phyloP scores from a whole-genome alignment of 257 asterid species.

The Solanum commersonii region DNA sequence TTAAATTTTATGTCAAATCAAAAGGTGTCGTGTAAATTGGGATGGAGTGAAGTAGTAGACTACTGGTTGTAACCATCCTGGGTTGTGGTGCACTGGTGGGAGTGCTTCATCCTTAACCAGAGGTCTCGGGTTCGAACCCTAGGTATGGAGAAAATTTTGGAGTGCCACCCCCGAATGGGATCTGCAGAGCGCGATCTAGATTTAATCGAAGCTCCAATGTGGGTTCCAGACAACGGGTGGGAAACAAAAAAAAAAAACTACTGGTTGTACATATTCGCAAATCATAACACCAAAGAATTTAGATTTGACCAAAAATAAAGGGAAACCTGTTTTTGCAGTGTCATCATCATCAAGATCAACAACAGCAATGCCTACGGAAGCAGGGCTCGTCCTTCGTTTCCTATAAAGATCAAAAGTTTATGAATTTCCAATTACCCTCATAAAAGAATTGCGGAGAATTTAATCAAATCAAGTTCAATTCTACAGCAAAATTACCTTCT shows the following conservation, averaged over 20 bases:
- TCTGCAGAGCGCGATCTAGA: no score
- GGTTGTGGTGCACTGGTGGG: no score
- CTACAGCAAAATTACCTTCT: conserved; percentile 32
- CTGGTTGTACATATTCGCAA: not conserved
- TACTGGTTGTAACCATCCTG: not conserved
- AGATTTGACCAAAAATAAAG: not conserved
- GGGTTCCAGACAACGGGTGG: accelerated
- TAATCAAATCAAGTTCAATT: not conserved
- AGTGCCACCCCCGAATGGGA: no score
- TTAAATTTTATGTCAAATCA: no score
- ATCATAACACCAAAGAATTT: not conserved
- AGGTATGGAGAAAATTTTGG: no score
- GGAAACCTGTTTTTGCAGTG: not conserved
- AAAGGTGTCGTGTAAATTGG: no score
- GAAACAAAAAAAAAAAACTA: no score
- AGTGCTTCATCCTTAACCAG: no score
- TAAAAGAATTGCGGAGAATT: not conserved
- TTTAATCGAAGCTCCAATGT: no score
- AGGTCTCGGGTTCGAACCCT: no score
- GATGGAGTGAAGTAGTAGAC: no score
- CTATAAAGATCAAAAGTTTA: conserved; percentile 15
- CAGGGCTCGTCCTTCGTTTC: conserved; percentile 42
- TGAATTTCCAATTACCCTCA: not conserved
- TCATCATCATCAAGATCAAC: conserved; percentile 43
- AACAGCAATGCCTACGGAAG: conserved; percentile 27